Evolutionary conservation across 352 stramenopile species (phyloP).

Genomic region (Globisporangium orthogonon): DNA sequence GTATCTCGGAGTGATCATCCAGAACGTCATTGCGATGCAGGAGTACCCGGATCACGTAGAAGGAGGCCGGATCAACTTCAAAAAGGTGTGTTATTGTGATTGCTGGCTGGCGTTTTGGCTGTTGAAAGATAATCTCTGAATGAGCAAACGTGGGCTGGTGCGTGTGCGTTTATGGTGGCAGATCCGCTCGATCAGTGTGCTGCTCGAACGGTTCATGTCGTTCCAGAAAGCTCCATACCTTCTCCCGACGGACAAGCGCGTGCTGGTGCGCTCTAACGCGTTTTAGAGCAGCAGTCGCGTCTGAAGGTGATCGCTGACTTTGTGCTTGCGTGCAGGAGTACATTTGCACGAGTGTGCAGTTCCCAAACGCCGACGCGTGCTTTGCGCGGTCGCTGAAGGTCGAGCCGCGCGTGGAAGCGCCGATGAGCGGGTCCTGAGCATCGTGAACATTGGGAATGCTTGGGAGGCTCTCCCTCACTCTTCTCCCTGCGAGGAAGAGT

Average conservation of each 20-base stretch:
- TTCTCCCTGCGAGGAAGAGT: neutral
- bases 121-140: neutral
- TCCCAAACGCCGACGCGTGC: slow-evolving; percentile 58
- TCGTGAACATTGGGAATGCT: neutral
- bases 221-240: slow-evolving; percentile 81
- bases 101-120: neutral
- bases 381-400: slow-evolving; percentile 78
- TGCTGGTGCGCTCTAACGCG: slow-evolving; percentile 47
- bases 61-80: slow-evolving; percentile 82
- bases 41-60: slow-evolving; percentile 78
- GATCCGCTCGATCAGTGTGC: slow-evolving; percentile 60
- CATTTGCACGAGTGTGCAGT: slow-evolving; percentile 63
- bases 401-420: slow-evolving; percentile 64
- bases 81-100: slow-evolving; percentile 39
- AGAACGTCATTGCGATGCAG: slow-evolving; percentile 79
- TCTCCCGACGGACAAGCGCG: slow-evolving; percentile 66
- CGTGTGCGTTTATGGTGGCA: slow-evolving; percentile 2
- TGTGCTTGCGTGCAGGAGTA: slow-evolving; percentile 39
- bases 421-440: slow-evolving; percentile 12
- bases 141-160: neutral
- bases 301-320: neutral
- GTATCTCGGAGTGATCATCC: slow-evolving; percentile 82
- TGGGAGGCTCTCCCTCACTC: neutral
- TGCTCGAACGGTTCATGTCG: slow-evolving; percentile 51
- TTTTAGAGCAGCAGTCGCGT: neutral